These are phyloP conservation scores for Choanephora cucurbitarum DNA, from an alignment of 371 early-diverging fungal genomes.

Conservation along the genomic window DNA sequence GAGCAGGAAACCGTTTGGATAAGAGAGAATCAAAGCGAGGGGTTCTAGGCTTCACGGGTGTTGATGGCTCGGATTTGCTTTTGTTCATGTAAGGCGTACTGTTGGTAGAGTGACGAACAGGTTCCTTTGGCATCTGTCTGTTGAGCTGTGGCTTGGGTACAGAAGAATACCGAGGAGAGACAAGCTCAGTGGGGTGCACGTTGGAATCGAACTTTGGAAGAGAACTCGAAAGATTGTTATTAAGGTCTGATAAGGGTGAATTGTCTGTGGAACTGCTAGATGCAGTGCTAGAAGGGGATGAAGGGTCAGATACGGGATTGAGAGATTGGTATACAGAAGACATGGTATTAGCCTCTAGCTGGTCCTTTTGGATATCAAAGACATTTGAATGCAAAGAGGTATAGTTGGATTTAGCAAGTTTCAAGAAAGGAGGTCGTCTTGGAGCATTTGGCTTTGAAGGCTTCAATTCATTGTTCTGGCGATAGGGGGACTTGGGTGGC, in stretches of 20 bases:
- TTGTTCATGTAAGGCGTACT: background rate
- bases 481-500: constrained; percentile 48
- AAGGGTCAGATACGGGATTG: background rate
- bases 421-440: constrained; percentile 18
- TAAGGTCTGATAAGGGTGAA: background rate
- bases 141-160: background rate
- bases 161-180: background rate
- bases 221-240: background rate
- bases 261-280: background rate
- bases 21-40: constrained; percentile 20
- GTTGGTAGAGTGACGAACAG: background rate
- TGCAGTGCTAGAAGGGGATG: background rate
- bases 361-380: background rate
- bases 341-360: too few species aligned
- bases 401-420: constrained; percentile 17
- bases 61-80: constrained; percentile 18
- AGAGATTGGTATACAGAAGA: background rate
- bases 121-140: background rate
- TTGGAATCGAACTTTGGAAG: background rate
- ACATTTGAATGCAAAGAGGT: background rate
- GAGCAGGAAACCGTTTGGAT: constrained; percentile 9
- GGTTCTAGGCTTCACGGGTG: constrained; percentile 14
- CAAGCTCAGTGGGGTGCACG: background rate
- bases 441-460: constrained; percentile 12
- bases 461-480: constrained; percentile 19